A percentile compares a stretch with the other conserved stretches of the same genome.
Conservation (phyloP, 106 monocot species). For the Acanthochlamys bracteata region DNA sequence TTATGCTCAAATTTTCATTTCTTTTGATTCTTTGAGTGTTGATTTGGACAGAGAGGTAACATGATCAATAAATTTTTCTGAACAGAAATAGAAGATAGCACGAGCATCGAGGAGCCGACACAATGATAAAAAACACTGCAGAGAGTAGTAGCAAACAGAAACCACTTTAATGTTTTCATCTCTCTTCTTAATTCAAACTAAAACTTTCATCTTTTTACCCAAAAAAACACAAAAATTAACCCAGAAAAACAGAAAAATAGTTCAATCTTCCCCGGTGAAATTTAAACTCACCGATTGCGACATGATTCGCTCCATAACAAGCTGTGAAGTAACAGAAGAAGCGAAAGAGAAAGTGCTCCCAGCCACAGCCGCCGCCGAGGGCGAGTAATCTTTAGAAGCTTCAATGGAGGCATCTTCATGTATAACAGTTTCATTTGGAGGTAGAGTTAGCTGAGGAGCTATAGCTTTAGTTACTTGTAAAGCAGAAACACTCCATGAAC, state of each 20-base stretch:
- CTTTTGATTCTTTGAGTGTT: not conserved
- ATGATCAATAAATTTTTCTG: not conserved
- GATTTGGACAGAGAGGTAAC: not conserved
- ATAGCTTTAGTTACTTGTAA: conserved; percentile 33
- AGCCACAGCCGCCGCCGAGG: conserved; percentile 16
- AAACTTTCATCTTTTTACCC: not conserved
- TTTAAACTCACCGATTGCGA: conserved; percentile 63
- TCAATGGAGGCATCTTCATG: conserved; percentile 38
- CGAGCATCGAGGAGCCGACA: not conserved
- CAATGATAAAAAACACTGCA: not conserved
- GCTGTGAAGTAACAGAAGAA: conserved; percentile 79
- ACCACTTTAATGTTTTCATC: not conserved
- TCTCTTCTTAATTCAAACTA: not conserved
- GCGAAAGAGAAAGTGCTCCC: conserved; percentile 75
- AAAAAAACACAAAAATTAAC: not conserved
- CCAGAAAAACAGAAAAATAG: not conserved
- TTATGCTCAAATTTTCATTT: not conserved
- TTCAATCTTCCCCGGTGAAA: not conserved
- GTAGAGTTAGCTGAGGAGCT: not conserved
- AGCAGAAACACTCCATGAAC: conserved; percentile 66
- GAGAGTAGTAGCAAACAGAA: not conserved
- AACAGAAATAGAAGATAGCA: not conserved
- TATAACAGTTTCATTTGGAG: conserved; percentile 6
- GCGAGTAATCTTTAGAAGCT: not conserved
- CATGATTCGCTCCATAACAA: conserved; percentile 87